These are phyloP conservation scores for Fragaria vesca DNA, from an alignment of 306 rosid genomes.

Conservation along the genomic window DNA sequence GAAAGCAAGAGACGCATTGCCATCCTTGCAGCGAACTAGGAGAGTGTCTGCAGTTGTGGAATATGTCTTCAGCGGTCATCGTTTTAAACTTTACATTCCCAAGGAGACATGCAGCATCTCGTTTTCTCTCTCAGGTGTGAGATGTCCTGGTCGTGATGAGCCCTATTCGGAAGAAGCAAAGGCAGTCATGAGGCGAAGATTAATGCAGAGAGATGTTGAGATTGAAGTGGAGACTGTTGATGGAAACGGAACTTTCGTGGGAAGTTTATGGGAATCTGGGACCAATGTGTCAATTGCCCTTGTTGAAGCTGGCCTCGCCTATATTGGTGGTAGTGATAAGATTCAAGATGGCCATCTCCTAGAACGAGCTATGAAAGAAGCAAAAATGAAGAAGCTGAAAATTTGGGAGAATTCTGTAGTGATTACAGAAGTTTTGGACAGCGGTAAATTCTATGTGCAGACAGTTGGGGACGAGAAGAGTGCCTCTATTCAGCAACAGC, in stretches of 20 bases:
- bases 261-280: conserved; percentile 87
- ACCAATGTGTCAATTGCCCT: conserved; percentile 64
- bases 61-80: conserved; percentile 95
- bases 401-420: conserved; percentile 76
- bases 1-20: conserved; percentile 77
- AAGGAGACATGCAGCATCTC: conserved; percentile 95
- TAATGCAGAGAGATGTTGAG: conserved; percentile 99
- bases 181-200: conserved; percentile 86
- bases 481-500: conserved; percentile 77
- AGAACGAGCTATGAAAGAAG: conserved; percentile 78
- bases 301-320: conserved; percentile 92
- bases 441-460: conserved; percentile 87
- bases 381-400: conserved; percentile 72
- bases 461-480: conserved; percentile 61
- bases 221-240: conserved; percentile 96
- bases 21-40: conserved; percentile 80
- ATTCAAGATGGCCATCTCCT: conserved; percentile 76
- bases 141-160: conserved; percentile 92
- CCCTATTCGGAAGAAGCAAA: conserved; percentile 90
- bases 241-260: conserved; percentile 88
- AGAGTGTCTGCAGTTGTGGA: conserved; percentile 88
- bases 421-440: conserved; percentile 80
- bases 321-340: conserved; percentile 68
- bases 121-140: conserved; percentile 80
- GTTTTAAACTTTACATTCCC: conserved; percentile 90